A percentile compares a stretch with the other conserved stretches of the same genome.
Conservation (phyloP, 2,329 filamentous ascomycete genomes). For the Colletotrichum noveboracense region DNA sequence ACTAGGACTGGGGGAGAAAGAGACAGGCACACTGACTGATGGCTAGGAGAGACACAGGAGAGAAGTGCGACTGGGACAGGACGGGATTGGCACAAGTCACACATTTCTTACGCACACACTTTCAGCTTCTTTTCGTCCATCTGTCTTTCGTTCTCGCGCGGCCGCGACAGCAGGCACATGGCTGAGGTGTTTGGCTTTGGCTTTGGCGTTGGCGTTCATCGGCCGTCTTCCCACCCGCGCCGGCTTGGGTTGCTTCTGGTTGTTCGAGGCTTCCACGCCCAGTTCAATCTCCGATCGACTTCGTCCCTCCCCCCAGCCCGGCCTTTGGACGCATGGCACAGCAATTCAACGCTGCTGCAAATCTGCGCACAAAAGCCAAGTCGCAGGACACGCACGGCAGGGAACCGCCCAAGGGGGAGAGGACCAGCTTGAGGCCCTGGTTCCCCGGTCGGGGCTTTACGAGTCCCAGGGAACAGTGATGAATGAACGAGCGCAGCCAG, state of each 20-base stretch:
- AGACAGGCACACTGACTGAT: neutral
- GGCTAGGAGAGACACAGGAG: neutral
- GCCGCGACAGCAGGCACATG: neutral
- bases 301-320: neutral
- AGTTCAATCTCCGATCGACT: neutral
- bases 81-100: slow-evolving; percentile 7
- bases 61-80: neutral
- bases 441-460: slow-evolving; percentile 1
- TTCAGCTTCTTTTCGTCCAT: neutral
- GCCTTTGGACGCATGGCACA: neutral
- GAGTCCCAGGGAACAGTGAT: slow-evolving; percentile 4
- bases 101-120: neutral
- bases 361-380: neutral
- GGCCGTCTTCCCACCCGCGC: neutral
- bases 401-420: neutral
- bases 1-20: neutral
- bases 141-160: neutral
- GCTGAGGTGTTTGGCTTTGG: neutral
- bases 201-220: neutral
- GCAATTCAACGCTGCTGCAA: neutral
- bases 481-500: slow-evolving; percentile 14
- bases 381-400: slow-evolving; percentile 5
- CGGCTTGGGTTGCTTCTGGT: neutral
- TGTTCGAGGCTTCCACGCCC: neutral
- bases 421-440: slow-evolving; percentile 9